phyloP scores from a whole-genome alignment of 176 grass and related monocot species.

The Eremochloa ophiuroides region DNA sequence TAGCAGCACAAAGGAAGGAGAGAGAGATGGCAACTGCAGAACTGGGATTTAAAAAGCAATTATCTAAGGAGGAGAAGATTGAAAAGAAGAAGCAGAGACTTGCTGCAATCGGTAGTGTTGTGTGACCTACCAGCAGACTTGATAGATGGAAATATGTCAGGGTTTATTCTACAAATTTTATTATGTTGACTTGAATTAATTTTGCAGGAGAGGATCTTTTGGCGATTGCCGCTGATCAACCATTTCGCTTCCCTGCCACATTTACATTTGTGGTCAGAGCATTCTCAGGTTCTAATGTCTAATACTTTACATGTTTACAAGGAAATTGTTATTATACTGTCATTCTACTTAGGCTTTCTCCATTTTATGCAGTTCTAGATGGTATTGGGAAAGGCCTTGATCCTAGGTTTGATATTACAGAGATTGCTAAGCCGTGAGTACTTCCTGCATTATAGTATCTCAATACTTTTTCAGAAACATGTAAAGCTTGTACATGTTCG shows the following conservation, averaged over 20 bases:
- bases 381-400: conserved; percentile 99
- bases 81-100: conserved; percentile 98
- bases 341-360: conserved; percentile 23
- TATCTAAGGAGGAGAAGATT: conserved; percentile 72
- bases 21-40: conserved; percentile 64
- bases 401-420: conserved; percentile 99
- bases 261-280: conserved; percentile 99
- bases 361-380: conserved; percentile 80
- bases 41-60: conserved; percentile 86
- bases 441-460: conserved; percentile 25
- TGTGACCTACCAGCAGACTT: neutral
- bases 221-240: conserved; percentile 96
- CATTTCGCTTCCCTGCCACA: conserved; percentile 96
- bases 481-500: neutral
- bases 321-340: conserved; percentile 12
- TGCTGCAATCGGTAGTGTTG: conserved; percentile 81
- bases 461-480: neutral
- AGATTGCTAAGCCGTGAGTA: conserved; percentile 97
- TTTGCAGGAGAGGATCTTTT: conserved; percentile 94
- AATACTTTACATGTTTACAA: neutral
- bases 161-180: neutral
- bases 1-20: conserved; percentile 83
- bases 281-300: conserved; percentile 85
- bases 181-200: conserved; percentile 17
- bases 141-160: conserved; percentile 20